Percentiles rank a stretch among this genome's conserved stretches.
Conservation (phyloP, 352 stramenopile genomes). For the Elongisporangium anandrum region DNA sequence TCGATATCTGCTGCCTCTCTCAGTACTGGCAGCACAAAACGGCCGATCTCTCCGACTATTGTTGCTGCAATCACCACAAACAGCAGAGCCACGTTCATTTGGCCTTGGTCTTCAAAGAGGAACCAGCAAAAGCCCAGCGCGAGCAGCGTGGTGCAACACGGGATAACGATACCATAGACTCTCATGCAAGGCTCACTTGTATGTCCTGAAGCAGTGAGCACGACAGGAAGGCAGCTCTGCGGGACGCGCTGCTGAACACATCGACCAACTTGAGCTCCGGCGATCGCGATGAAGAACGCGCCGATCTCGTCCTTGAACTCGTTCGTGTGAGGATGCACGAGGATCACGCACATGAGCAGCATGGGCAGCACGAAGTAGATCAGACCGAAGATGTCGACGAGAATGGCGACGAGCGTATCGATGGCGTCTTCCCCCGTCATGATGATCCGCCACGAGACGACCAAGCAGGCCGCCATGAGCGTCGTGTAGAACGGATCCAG, state of each 20-base stretch:
- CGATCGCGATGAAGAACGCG: slow-evolving; percentile 46
- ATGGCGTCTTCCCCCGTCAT: slow-evolving; percentile 44
- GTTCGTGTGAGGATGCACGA: slow-evolving; percentile 35
- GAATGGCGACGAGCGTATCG: slow-evolving; percentile 44
- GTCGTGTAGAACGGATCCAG: slow-evolving; percentile 60
- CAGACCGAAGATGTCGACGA: slow-evolving; percentile 49
- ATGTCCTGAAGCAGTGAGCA: neutral
- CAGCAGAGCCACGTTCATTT: slow-evolving; percentile 22
- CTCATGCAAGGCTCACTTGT: neutral
- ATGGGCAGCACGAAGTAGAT: slow-evolving; percentile 56
- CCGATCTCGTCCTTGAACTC: slow-evolving; percentile 29
- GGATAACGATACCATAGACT: neutral
- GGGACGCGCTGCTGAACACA: neutral
- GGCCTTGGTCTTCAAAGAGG: slow-evolving; percentile 12
- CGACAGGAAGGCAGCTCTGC: neutral
- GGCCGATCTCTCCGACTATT: slow-evolving; percentile 28
- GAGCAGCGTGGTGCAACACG: neutral
- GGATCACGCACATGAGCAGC: slow-evolving; percentile 55
- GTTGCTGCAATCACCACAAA: slow-evolving; percentile 22
- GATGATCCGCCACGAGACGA: slow-evolving; percentile 55
- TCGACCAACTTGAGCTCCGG: slow-evolving; percentile 2
- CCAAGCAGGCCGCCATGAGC: slow-evolving; percentile 34
- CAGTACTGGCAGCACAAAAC: slow-evolving; percentile 33
- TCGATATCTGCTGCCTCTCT: slow-evolving; percentile 32
- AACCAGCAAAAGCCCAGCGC: neutral